These are phyloP conservation scores for Pyricularia grisea DNA, from an alignment of 2,329 filamentous ascomycete species.

Conservation along the genomic window DNA sequence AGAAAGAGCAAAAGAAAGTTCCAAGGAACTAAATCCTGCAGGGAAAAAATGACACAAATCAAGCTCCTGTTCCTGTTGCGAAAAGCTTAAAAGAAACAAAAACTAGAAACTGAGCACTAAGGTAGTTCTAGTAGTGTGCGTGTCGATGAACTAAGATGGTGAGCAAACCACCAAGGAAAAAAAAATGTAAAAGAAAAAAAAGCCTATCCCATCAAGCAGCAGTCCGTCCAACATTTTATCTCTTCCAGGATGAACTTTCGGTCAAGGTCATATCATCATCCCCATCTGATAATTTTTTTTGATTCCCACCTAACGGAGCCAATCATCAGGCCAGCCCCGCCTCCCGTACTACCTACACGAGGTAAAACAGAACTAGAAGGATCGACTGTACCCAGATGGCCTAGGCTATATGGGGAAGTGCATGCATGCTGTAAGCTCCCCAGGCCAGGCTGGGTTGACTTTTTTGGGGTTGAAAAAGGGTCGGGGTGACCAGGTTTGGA, in stretches of 20 bases:
- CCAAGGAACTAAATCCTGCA: background rate
- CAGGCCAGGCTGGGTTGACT: too few species aligned
- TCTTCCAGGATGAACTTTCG: background rate
- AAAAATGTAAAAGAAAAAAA: background rate
- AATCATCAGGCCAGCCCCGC: background rate
- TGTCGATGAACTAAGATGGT: background rate
- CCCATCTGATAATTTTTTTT: background rate
- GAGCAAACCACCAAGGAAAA: background rate
- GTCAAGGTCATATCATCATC: background rate
- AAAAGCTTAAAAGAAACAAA: background rate
- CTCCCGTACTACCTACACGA: background rate
- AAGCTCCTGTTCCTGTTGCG: background rate
- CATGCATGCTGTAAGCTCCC: too few species aligned
- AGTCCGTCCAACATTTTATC: background rate
- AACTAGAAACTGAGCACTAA: background rate
- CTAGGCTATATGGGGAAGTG: background rate
- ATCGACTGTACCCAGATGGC: background rate
- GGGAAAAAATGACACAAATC: background rate
- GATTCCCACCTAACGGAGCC: background rate
- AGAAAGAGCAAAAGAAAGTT: background rate
- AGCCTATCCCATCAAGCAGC: background rate
- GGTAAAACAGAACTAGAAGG: background rate
- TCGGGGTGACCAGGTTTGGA: background rate
- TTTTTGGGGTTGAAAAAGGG: too few species aligned
- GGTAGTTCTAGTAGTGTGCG: background rate